Base-by-base conservation (phyloP, 2,329 filamentous ascomycete species). In the Cordyceps farinosa region DNA sequence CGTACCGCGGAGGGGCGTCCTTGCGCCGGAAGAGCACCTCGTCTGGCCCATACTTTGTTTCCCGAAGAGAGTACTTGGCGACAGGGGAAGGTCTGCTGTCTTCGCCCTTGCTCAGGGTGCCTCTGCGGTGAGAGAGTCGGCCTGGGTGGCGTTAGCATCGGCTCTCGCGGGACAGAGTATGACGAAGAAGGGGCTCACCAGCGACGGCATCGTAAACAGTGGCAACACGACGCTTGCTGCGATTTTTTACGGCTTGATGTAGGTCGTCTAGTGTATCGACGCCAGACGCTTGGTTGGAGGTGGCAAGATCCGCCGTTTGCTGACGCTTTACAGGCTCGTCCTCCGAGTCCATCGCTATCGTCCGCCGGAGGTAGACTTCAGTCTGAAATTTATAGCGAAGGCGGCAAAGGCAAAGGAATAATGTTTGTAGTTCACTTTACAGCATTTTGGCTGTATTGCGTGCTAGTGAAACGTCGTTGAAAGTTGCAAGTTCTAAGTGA, bases 161-260 rank as follows among this genome's bases (percentile, higher is more conserved):
- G 11, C 27, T 8, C 13, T 10, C 11, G 48, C 30, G 32, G 34
- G 64, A 15, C 38, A 13, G 1, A 15, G 30, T 51, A 50, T 34
- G 5, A 3, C 17, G 7, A 15, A 30, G n/a, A 10, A 1, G 4
- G 22, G 40, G 69, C 74, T 67, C 72, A 89, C 88, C 88, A 69
- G 88, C 88, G 61, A 91, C 87, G 17, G 88, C 89, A 75, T 92
- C 89, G 74, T 89, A 92, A 27, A 92, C 75, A 27, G 82, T 90
- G 47, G 83, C 80, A 44, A 75, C 71, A 17, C 74, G 73, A 50
- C 73, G 67, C 66, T 61, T 70, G 59, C 61, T 67, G 36, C 67
- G 69, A 64, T 66, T 70, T 65, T 60, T 36, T 44, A 44, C 62
- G 71, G 54, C 67, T 68, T 42, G 68, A 61, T 52, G 67, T 51